Percentiles rank a stretch among this genome's conserved stretches.
These are phyloP conservation scores for Exophiala calicioides DNA, from an alignment of 2,329 filamentous ascomycete genomes.

Conservation along the genomic window DNA sequence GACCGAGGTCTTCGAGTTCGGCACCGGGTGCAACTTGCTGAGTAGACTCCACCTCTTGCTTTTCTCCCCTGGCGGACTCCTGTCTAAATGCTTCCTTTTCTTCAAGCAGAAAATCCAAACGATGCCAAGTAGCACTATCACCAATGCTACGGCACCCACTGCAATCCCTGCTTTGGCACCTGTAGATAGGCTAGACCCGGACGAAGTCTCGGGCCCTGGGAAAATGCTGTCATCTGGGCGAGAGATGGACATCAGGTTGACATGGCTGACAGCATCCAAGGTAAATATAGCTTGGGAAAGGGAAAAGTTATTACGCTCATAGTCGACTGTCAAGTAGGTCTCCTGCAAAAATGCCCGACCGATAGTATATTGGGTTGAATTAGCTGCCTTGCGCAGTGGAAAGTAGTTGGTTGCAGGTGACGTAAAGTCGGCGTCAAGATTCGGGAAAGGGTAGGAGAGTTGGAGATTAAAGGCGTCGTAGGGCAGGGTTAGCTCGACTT, in stretches of 20 bases:
- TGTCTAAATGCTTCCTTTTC: slow-evolving; percentile 9
- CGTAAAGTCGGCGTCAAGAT: slow-evolving; percentile 30
- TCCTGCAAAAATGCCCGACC: slow-evolving; percentile 47
- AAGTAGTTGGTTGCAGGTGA: slow-evolving; percentile 39
- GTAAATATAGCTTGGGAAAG: slow-evolving; percentile 38
- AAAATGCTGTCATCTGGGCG: slow-evolving; percentile 27
- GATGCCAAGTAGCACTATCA: too few relatives aligned
- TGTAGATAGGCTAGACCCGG: slow-evolving; percentile 28
- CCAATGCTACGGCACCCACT: slow-evolving; percentile 21
- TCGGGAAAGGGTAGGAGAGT: slow-evolving; percentile 39
- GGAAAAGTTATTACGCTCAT: slow-evolving; percentile 40
- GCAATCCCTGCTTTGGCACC: slow-evolving; percentile 35
- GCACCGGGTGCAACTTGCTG: slow-evolving; percentile 15
- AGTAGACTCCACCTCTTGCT: slow-evolving; percentile 22
- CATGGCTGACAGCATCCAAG: slow-evolving; percentile 56
- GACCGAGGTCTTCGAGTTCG: slow-evolving; percentile 25
- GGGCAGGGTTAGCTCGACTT: slow-evolving; percentile 40
- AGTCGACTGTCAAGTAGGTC: slow-evolving; percentile 41
- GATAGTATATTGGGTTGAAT: slow-evolving; percentile 39
- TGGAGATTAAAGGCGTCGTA: slow-evolving; percentile 43
- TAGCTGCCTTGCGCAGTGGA: slow-evolving; percentile 40
- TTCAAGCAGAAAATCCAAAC: slow-evolving; percentile 26
- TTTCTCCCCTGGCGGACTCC: slow-evolving; percentile 13
- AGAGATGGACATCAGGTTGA: slow-evolving; percentile 37
- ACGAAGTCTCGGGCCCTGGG: slow-evolving; percentile 14